Conservation (phyloP, 257 asterid genomes). For the Solanum okadae region DNA sequence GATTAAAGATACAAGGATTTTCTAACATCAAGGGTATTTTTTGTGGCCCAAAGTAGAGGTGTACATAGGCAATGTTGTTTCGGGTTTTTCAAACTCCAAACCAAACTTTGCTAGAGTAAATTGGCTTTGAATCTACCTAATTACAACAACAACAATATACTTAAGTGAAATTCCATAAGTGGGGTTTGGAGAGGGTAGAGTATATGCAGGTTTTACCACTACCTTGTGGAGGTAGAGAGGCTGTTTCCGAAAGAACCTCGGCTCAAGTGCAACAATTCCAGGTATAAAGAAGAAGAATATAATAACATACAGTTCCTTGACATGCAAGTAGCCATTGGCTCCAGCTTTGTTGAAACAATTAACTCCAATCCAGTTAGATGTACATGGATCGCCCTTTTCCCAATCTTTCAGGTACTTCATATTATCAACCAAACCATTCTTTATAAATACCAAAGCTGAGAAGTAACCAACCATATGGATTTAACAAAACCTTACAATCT, state of each 20-base stretch:
- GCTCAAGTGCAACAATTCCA: no score
- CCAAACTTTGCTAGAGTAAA: not conserved
- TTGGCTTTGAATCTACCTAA: not conserved
- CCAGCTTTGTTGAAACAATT: conserved; percentile 6
- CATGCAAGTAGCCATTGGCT: conserved; percentile 19
- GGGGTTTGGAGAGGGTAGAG: not conserved
- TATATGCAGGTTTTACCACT: not conserved
- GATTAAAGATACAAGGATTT: not conserved
- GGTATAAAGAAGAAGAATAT: not conserved
- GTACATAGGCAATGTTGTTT: not conserved
- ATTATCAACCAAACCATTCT: conserved; percentile 15
- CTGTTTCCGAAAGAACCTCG: not conserved
- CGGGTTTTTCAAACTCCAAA: not conserved
- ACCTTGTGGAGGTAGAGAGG: not conserved
- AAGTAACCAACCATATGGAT: no score
- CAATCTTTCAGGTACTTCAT: conserved; percentile 14
- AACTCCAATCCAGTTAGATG: conserved; percentile 35
- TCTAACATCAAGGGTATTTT: not conserved
- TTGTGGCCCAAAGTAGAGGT: not conserved
- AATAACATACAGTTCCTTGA: conserved; percentile 27
- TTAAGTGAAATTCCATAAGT: not conserved
- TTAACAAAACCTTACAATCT: not conserved
- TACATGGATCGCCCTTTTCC: conserved; percentile 32
- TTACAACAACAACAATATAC: not conserved
- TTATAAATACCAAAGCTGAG: conserved; percentile 20